Conservation (phyloP, 768 basidiomycete species). For the Kwoniella mangroviensis region DNA sequence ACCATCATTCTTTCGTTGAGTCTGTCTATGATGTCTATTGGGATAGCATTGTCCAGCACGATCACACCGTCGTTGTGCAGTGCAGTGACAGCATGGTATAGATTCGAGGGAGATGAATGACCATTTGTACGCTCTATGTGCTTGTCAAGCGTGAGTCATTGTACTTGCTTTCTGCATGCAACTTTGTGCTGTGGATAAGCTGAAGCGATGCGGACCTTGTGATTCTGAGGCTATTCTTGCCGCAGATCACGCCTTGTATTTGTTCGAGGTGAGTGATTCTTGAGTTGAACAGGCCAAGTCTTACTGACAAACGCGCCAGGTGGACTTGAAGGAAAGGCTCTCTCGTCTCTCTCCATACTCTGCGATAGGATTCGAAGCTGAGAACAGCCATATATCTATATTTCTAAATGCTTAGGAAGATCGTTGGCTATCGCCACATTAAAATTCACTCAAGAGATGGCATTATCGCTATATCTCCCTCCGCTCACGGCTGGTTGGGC, state of each 20-base stretch:
- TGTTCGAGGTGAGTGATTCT: slow-evolving; percentile 16
- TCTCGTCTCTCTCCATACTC: neutral
- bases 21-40: slow-evolving; percentile 12
- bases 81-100: slow-evolving; percentile 19
- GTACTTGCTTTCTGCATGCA: neutral
- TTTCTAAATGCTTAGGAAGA: slow-evolving; percentile 11
- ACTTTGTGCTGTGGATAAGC: neutral
- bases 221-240: slow-evolving; percentile 10
- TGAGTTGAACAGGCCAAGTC: neutral
- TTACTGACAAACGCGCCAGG: neutral
- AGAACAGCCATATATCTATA: slow-evolving; percentile 8
- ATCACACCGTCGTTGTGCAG: slow-evolving; percentile 19
- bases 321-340: slow-evolving; percentile 13
- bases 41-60: slow-evolving; percentile 22
- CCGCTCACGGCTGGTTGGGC: slow-evolving; percentile 14
- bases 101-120: slow-evolving; percentile 1
- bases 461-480: slow-evolving; percentile 13
- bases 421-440: slow-evolving; percentile 11
- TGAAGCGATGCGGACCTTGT: slow-evolving; percentile 1
- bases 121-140: slow-evolving; percentile 14
- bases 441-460: slow-evolving; percentile 15
- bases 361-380: slow-evolving; percentile 8
- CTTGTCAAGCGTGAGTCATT: slow-evolving; percentile 12
- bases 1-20: slow-evolving; percentile 22
- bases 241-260: slow-evolving; percentile 18